Percentiles rank a stretch among this genome's conserved stretches.
Evolutionary conservation across 345 rosid species (phyloP).

Genomic region (Citrus mangshanensis): DNA sequence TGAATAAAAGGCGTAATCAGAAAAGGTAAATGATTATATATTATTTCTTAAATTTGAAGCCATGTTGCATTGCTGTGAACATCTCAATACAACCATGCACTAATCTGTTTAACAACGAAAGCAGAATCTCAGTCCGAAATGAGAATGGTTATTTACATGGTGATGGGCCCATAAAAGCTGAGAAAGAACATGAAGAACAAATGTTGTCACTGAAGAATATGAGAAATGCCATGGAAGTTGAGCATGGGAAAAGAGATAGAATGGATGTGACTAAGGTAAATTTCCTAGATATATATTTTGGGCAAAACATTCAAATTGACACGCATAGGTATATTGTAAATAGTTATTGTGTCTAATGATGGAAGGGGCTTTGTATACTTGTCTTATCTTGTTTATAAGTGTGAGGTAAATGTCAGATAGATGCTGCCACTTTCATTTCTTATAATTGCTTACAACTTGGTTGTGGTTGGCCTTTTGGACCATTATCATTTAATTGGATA

Average conservation of each 20-base stretch:
- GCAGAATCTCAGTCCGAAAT: slow-evolving; percentile 32
- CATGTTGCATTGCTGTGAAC: background rate
- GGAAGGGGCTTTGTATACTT: background rate
- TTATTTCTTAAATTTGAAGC: background rate
- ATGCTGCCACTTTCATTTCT: background rate
- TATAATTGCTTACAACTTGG: background rate
- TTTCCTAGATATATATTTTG: background rate
- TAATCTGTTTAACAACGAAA: slow-evolving; percentile 17
- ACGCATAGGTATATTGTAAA: background rate
- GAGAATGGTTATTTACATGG: slow-evolving; percentile 29
- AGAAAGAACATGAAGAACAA: slow-evolving; percentile 32
- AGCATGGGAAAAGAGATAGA: slow-evolving; percentile 24
- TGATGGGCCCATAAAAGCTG: slow-evolving; percentile 23
- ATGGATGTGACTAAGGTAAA: slow-evolving; percentile 28
- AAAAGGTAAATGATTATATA: slow-evolving; percentile 37
- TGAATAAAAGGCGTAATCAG: slow-evolving; percentile 35
- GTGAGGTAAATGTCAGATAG: background rate
- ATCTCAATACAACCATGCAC: background rate
- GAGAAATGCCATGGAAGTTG: slow-evolving; percentile 26
- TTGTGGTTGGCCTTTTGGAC: slow-evolving; percentile 5
- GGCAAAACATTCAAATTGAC: background rate
- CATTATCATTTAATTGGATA: background rate
- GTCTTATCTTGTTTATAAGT: background rate
- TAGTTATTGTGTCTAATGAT: background rate
- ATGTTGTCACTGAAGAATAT: slow-evolving; percentile 14